Percentiles rank a stretch among this genome's conserved stretches.
Conservation (phyloP, 495 filamentous ascomycete species). For the Aspergillus asperescens region DNA sequence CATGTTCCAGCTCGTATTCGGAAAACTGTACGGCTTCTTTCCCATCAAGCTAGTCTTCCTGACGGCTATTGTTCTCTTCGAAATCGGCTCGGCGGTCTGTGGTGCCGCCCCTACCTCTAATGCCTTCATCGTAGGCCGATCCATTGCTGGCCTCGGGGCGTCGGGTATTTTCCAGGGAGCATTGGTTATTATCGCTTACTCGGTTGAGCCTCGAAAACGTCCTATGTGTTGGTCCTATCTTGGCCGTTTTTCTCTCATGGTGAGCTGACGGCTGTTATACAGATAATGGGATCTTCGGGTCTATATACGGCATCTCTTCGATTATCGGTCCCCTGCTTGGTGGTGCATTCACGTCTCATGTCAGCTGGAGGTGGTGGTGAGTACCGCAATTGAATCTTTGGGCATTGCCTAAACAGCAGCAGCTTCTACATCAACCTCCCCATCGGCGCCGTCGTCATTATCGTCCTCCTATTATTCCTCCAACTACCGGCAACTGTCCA, state of each 20-base stretch:
- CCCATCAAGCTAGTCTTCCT: slow-evolving; percentile 46
- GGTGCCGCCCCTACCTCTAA: slow-evolving; percentile 59
- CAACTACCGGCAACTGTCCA: slow-evolving; percentile 22
- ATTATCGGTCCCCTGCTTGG: slow-evolving; percentile 63
- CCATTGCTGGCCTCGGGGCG: slow-evolving; percentile 64
- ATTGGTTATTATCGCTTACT: slow-evolving; percentile 61
- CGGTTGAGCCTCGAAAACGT: no score
- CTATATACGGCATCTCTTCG: slow-evolving; percentile 65
- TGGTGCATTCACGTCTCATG: slow-evolving; percentile 51
- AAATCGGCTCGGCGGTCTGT: slow-evolving; percentile 65
- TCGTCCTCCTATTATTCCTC: slow-evolving; percentile 50
- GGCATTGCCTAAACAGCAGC: no score
- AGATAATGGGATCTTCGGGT: slow-evolving; percentile 65
- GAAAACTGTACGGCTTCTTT: slow-evolving; percentile 20
- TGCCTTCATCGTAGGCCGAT: slow-evolving; percentile 69
- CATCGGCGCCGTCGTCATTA: slow-evolving; percentile 53
- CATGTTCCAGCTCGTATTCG: slow-evolving; percentile 30
- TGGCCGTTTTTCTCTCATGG: slow-evolving; percentile 37
- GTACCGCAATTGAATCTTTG: no score
- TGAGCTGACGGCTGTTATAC: no score
- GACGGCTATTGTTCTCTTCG: slow-evolving; percentile 59
- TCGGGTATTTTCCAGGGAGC: slow-evolving; percentile 73
- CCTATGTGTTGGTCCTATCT: background rate
- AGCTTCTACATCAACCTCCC: slow-evolving; percentile 45
- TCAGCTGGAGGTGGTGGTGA: slow-evolving; percentile 82